phyloP scores from a whole-genome alignment of 805 yeast genomes.

The Myxozyma nipponensis region DNA sequence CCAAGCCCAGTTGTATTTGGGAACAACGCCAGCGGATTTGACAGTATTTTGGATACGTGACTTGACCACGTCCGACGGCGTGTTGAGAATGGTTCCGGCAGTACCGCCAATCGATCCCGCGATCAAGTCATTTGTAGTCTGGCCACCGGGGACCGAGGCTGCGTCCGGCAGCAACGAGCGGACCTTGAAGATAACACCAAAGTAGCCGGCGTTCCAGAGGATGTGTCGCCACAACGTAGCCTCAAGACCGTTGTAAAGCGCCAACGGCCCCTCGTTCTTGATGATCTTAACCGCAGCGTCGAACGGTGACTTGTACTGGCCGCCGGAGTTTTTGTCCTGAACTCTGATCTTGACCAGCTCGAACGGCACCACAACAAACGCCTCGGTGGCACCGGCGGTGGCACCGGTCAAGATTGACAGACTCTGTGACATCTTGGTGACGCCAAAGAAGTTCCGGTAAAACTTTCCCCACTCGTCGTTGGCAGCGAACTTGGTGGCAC shows the following conservation, averaged over 20 bases:
- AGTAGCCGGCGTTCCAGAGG: conserved; percentile 96
- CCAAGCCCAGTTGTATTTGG: conserved; percentile 88
- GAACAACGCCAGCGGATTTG: conserved; percentile 63
- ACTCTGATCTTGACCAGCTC: conserved; percentile 92
- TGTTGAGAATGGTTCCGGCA: conserved; percentile 88
- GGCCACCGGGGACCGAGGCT: conserved; percentile 56
- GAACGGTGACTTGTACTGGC: conserved; percentile 71
- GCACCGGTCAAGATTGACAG: conserved; percentile 93
- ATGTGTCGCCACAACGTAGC: conserved; percentile 97
- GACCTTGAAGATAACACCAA: conserved; percentile 89
- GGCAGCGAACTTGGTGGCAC: conserved; percentile 98
- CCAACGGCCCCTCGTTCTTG: conserved; percentile 69
- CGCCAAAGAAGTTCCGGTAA: conserved; percentile 68
- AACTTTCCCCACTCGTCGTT: conserved; percentile 94
- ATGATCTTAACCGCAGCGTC: conserved; percentile 76
- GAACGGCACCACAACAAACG: conserved; percentile 96
- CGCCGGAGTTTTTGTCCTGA: conserved; percentile 72
- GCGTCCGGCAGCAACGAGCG: conserved; percentile 77
- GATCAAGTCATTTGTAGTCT: conserved; percentile 79
- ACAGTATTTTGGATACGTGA: conserved; percentile 85
- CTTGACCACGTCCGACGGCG: conserved; percentile 94
- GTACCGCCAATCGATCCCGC: conserved; percentile 98
- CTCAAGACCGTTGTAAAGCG: conserved; percentile 91
- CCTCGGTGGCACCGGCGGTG: conserved; percentile 95
- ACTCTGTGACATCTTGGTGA: conserved; percentile 67